These are phyloP conservation scores for Pleodorina starrii DNA, from an alignment of 139 green algal species.

Conservation along the genomic window DNA sequence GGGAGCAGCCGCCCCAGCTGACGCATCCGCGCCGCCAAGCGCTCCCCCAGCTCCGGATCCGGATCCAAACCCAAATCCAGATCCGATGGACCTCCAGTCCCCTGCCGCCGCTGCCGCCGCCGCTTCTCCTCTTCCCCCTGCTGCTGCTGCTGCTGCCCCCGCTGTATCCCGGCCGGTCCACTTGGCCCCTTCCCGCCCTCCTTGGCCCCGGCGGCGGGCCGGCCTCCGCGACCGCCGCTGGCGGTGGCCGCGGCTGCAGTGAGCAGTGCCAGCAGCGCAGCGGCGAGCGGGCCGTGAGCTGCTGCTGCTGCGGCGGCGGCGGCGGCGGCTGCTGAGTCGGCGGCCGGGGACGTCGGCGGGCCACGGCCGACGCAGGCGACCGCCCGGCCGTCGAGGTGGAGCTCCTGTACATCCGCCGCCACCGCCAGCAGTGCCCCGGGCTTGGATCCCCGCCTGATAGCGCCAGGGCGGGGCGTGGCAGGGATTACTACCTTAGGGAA, in stretches of 20 bases:
- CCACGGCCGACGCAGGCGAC: neutral
- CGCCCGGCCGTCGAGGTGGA: neutral
- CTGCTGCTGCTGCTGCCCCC: neutral
- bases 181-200: neutral
- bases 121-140: neutral
- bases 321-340: neutral
- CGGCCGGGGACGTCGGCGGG: neutral
- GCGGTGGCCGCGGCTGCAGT: neutral
- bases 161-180: too few relatives aligned
- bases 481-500: neutral
- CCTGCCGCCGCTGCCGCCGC: neutral
- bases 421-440: neutral
- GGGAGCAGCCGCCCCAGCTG: neutral
- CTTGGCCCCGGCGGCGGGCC: neutral
- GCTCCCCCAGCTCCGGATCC: neutral
- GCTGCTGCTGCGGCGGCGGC: neutral
- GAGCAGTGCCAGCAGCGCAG: neutral
- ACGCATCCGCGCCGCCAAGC: neutral
- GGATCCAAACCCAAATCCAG: neutral
- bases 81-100: neutral
- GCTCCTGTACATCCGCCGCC: neutral
- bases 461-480: neutral
- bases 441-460: neutral
- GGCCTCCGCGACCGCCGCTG: neutral
- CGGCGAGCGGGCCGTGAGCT: neutral